phyloP scores from a whole-genome alignment of 176 grass and related monocot species.

The sorghum (Sorghum bicolor) region Sorghum_bicolor_NCBIv3 NC_012873.2:51922001-51922500 shows the following conservation, averaged over 20 bases:
- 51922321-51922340: conserved; percentile 9
- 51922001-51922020: conserved; percentile 37
- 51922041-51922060: conserved; percentile 59
- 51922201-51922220: not conserved
- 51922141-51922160: conserved; percentile 38
- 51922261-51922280: conserved; percentile 31
- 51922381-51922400: not conserved
- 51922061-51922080: conserved; percentile 52
- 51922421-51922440: conserved; percentile 30
- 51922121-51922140: conserved; percentile 81
- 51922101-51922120: conserved; percentile 16
- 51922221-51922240: conserved; percentile 32
- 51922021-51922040: conserved; percentile 67
- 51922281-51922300: not conserved
- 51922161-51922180: not conserved
- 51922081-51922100: not conserved
- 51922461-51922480: conserved; percentile 69
- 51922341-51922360: not conserved
- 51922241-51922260: conserved; percentile 15
- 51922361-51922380: not conserved
- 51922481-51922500: conserved; percentile 63
- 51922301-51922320: conserved; percentile 5
- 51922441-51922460: conserved; percentile 63
- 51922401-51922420: not conserved
- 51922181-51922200: not conserved